A percentile compares a stretch with the other conserved stretches of the same genome.
phyloP scores from a whole-genome alignment of 768 basidiomycete species.

The Russula ochroleuca region DNA sequence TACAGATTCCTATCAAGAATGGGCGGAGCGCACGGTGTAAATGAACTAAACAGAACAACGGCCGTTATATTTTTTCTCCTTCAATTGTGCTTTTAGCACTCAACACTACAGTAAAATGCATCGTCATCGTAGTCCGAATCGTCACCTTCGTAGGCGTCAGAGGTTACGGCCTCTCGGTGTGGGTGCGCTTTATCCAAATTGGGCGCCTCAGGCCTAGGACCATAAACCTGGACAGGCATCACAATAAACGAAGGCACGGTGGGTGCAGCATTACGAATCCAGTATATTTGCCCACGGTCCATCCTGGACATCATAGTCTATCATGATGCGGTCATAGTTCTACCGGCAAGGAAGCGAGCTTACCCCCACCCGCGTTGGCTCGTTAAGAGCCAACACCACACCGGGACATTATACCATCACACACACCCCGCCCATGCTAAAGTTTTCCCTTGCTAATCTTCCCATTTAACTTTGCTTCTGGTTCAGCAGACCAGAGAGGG shows the following conservation, averaged over 20 bases:
- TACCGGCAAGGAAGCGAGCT: constrained; percentile 37
- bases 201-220: constrained; percentile 58
- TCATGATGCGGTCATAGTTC: constrained; percentile 87
- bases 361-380: constrained; percentile 28
- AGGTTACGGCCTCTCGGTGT: background rate
- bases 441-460: constrained; percentile 44
- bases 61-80: too few relatives aligned
- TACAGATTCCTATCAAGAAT: background rate
- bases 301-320: constrained; percentile 64
- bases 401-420: constrained; percentile 48
- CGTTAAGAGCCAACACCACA: constrained; percentile 48
- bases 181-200: constrained; percentile 42
- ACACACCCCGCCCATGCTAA: constrained; percentile 75
- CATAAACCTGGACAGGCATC: constrained; percentile 46
- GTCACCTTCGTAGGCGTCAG: background rate
- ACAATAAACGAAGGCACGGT: constrained; percentile 7
- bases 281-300: constrained; percentile 66
- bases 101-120: constrained; percentile 49
- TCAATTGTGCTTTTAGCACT: constrained; percentile 35
- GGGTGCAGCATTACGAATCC: constrained; percentile 51
- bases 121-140: too few relatives aligned
- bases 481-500: background rate
- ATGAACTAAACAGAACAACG: background rate
- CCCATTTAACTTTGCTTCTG: constrained; percentile 16
- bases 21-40: background rate